Evolutionary conservation across 2,329 filamentous ascomycete species (phyloP).

Genomic region (Apiospora saccharicola): DNA sequence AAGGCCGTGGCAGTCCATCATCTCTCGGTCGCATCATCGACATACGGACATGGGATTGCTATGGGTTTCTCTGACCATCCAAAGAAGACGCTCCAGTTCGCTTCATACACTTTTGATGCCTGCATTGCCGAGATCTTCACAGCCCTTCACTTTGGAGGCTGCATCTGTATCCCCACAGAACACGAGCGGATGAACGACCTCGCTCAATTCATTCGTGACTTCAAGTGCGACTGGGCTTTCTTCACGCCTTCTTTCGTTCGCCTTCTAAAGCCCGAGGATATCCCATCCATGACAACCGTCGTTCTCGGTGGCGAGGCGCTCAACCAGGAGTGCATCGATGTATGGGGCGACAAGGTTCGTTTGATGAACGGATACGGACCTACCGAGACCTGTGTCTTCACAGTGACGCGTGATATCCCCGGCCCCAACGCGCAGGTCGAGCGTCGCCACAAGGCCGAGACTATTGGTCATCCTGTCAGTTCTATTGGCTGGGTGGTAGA

Average conservation of each 20-base stretch:
- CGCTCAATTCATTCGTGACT: background rate
- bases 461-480: conserved; percentile 10
- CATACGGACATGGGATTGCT: background rate
- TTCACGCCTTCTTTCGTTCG: conserved; percentile 15
- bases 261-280: conserved; percentile 11
- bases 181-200: conserved; percentile 20
- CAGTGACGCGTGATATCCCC: background rate
- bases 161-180: conserved; percentile 21
- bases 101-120: conserved; percentile 16
- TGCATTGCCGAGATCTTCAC: conserved; percentile 23
- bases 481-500: conserved; percentile 20
- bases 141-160: conserved; percentile 4
- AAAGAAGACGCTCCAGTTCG: conserved; percentile 30
- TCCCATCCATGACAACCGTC: conserved; percentile 9
- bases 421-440: background rate
- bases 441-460: background rate
- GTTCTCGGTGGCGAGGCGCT: conserved; percentile 19
- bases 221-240: conserved; percentile 16
- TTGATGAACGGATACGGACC: conserved; percentile 22
- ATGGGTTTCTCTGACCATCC: conserved; percentile 40
- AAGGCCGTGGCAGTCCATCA: conserved; percentile 20
- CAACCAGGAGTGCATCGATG: background rate
- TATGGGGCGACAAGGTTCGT: conserved; percentile 12
- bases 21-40: background rate
- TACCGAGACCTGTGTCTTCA: conserved; percentile 5